phyloP scores from a whole-genome alignment of 148 eudicot genomes.

The Chenopodium album region DNA sequence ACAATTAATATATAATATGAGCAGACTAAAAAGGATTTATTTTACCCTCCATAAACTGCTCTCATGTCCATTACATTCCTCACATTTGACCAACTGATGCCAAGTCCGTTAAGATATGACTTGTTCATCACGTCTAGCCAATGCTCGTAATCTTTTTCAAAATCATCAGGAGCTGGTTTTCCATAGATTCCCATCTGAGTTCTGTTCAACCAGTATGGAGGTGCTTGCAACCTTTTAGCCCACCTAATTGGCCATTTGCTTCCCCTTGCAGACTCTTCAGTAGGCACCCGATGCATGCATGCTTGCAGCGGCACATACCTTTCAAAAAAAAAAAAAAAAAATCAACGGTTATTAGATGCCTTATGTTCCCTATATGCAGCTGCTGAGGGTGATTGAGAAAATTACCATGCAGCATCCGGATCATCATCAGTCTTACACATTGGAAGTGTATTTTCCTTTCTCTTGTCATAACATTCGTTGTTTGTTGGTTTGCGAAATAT shows the following conservation, averaged over 20 bases:
- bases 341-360: conserved; percentile 5
- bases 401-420: conserved; percentile 87
- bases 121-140: conserved; percentile 65
- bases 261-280: conserved; percentile 51
- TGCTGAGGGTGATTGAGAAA: background rate
- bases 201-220: conserved; percentile 77
- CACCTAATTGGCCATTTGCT: conserved; percentile 75
- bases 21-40: background rate
- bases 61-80: conserved; percentile 90
- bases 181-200: conserved; percentile 83
- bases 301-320: conserved; percentile 79
- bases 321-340: background rate
- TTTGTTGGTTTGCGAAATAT: conserved; percentile 64
- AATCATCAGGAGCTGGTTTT: conserved; percentile 84
- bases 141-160: conserved; percentile 58
- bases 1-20: background rate
- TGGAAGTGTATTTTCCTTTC: conserved; percentile 56
- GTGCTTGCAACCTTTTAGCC: conserved; percentile 46
- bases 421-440: conserved; percentile 76
- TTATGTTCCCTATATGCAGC: background rate
- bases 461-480: conserved; percentile 71
- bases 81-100: conserved; percentile 68
- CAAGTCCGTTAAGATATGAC: conserved; percentile 56
- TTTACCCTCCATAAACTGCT: conserved; percentile 91
- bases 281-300: conserved; percentile 72